phyloP scores from a whole-genome alignment of 306 rosid genomes.

The Malus orientalis region DNA sequence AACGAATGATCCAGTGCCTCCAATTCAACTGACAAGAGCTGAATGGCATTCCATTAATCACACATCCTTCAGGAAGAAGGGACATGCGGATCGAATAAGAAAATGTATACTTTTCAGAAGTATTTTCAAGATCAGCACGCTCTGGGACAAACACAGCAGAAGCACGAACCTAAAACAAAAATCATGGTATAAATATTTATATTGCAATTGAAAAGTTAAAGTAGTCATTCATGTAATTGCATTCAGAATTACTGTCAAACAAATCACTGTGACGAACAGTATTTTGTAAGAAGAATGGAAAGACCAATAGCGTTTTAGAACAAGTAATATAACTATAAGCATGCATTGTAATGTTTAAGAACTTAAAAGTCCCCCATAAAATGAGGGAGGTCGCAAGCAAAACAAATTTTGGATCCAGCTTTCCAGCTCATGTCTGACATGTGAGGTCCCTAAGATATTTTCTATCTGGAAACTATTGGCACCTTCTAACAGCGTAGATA shows the following conservation, averaged over 20 bases:
- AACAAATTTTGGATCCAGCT: not conserved
- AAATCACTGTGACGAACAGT: not conserved
- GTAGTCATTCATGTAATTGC: not conserved
- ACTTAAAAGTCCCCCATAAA: not conserved
- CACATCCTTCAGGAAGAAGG: slow-evolving; percentile 60
- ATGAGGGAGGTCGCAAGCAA: not conserved
- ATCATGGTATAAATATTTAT: not conserved
- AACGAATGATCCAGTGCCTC: slow-evolving; percentile 74
- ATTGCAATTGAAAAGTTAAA: not conserved
- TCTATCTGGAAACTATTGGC: not conserved
- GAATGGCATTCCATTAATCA: slow-evolving; percentile 47
- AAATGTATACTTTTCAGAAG: slow-evolving; percentile 35
- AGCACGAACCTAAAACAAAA: slow-evolving; percentile 56
- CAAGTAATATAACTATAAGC: not conserved
- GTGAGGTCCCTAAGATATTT: not conserved
- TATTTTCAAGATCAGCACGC: slow-evolving; percentile 26
- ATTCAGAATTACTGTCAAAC: not conserved
- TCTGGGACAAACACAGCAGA: slow-evolving; percentile 77
- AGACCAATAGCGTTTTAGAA: not conserved
- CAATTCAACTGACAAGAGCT: slow-evolving; percentile 64
- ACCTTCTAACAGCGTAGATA: not conserved
- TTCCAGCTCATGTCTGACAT: not conserved
- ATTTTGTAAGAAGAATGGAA: not conserved
- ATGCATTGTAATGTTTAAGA: not conserved
- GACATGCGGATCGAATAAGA: slow-evolving; percentile 81